Conservation (phyloP, 2,329 filamentous ascomycete genomes). For the Claviceps digitariae region DNA sequence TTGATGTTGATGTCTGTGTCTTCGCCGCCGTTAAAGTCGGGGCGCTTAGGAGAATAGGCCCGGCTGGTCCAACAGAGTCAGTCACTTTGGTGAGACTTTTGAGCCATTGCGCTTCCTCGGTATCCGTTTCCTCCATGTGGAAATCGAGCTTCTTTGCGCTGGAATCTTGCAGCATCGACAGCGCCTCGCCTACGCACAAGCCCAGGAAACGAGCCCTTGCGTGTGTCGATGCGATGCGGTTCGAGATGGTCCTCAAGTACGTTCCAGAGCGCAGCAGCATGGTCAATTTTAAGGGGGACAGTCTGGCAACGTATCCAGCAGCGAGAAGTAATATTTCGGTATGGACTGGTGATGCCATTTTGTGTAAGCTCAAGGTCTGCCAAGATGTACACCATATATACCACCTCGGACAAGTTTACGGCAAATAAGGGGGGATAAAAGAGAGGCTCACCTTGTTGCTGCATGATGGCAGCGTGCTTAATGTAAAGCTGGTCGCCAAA, state of each 20-base stretch:
- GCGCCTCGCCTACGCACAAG: conserved; percentile 70
- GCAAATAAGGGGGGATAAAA: neutral
- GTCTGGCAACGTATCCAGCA: conserved; percentile 61
- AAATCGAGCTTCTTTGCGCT: conserved; percentile 67
- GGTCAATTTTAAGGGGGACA: conserved; percentile 50
- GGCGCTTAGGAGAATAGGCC: conserved; percentile 27
- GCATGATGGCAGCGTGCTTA: conserved; percentile 66
- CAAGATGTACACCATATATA: no score
- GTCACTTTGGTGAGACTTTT: conserved; percentile 47
- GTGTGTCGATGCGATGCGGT: conserved; percentile 67
- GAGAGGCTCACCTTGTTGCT: conserved; percentile 60
- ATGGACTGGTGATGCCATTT: conserved; percentile 40
- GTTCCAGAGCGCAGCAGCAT: conserved; percentile 56
- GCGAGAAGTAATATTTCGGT: conserved; percentile 66
- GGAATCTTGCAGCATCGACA: conserved; percentile 51
- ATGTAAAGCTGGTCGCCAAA: conserved; percentile 85
- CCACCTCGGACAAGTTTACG: no score
- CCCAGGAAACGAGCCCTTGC: conserved; percentile 66
- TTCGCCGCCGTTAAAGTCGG: neutral
- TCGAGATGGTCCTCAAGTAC: conserved; percentile 72
- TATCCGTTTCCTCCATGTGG: conserved; percentile 64
- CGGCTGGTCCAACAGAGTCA: conserved; percentile 49
- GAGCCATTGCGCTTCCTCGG: conserved; percentile 62
- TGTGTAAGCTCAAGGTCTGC: conserved; percentile 10
- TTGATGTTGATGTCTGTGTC: neutral